Evolutionary conservation across 176 grass and related monocot genomes (phyloP).

Genomic region (Poa annua): DNA sequence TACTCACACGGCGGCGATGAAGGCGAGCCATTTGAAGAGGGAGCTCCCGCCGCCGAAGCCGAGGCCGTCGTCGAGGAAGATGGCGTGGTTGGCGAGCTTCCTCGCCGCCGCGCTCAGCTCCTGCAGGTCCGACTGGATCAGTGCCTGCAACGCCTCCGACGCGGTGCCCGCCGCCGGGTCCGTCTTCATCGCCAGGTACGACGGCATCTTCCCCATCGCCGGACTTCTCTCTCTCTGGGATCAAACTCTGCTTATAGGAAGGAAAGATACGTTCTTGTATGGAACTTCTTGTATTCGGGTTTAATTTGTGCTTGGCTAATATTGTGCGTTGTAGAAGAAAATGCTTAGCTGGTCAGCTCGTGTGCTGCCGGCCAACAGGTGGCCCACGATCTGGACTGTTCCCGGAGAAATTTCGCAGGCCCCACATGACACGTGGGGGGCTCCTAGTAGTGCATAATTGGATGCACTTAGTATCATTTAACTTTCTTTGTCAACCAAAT

Average conservation of each 20-base stretch:
- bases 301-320: not conserved
- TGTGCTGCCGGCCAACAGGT: no score
- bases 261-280: no score
- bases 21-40: slow-evolving; percentile 83
- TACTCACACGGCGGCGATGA: slow-evolving; percentile 71
- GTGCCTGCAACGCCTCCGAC: slow-evolving; percentile 45
- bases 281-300: not conserved
- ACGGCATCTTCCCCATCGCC: slow-evolving; percentile 43
- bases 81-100: slow-evolving; percentile 77
- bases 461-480: not conserved
- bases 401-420: not conserved
- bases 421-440: slow-evolving; percentile 6
- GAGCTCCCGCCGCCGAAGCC: slow-evolving; percentile 69
- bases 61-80: slow-evolving; percentile 63
- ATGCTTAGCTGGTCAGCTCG: not conserved
- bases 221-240: not conserved
- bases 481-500: not conserved
- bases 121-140: slow-evolving; percentile 82
- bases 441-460: not conserved
- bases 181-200: slow-evolving; percentile 62
- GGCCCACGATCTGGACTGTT: slow-evolving; percentile 27
- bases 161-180: slow-evolving; percentile 43
- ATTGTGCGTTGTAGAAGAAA: not conserved
- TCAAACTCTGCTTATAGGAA: not conserved
- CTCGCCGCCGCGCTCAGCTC: slow-evolving; percentile 61